A percentile compares a stretch with the other conserved stretches of the same genome.
Conservation (phyloP, 805 yeast genomes). For the Candida xiaguanensis region DNA sequence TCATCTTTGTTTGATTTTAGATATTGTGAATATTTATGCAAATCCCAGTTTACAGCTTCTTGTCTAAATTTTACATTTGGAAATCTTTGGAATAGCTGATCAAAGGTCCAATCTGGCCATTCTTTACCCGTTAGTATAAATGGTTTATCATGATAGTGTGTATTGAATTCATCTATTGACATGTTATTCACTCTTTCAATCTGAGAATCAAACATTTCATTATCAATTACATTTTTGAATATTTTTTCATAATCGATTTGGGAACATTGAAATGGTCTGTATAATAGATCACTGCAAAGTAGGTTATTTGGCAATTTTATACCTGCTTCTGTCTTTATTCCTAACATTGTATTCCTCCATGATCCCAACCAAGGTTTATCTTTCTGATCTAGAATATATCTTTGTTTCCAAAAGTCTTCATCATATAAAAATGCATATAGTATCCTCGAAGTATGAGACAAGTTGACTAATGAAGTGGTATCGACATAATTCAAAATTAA, state of each 20-base stretch:
- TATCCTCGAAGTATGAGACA: constrained; percentile 61
- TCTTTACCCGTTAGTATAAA: constrained; percentile 49
- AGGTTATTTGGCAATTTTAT: constrained; percentile 46
- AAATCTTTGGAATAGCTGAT: constrained; percentile 47
- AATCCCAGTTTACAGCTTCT: constrained; percentile 80
- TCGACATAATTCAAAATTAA: constrained; percentile 48
- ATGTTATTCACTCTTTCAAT: constrained; percentile 57
- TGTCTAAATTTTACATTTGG: constrained; percentile 69
- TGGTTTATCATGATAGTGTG: constrained; percentile 50
- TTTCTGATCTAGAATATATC: constrained; percentile 33
- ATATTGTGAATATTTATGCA: constrained; percentile 59
- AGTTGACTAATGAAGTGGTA: constrained; percentile 43
- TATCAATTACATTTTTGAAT: no score
- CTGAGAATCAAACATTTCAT: no score
- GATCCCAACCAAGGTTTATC: constrained; percentile 64
- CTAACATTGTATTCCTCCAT: constrained; percentile 67
- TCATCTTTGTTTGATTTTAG: constrained; percentile 66
- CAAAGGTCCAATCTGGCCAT: constrained; percentile 68
- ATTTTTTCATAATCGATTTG: constrained; percentile 69
- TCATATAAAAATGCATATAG: constrained; percentile 69
- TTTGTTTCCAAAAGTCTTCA: constrained; percentile 78
- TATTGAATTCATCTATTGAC: constrained; percentile 44
- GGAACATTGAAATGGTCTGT: constrained; percentile 79
- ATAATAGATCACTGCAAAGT: constrained; percentile 73
- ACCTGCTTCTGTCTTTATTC: constrained; percentile 37